Percentiles rank a stretch among this genome's conserved stretches.
Conservation (phyloP, 2,329 filamentous ascomycete species). For the Xylaria hypoxylon region DNA sequence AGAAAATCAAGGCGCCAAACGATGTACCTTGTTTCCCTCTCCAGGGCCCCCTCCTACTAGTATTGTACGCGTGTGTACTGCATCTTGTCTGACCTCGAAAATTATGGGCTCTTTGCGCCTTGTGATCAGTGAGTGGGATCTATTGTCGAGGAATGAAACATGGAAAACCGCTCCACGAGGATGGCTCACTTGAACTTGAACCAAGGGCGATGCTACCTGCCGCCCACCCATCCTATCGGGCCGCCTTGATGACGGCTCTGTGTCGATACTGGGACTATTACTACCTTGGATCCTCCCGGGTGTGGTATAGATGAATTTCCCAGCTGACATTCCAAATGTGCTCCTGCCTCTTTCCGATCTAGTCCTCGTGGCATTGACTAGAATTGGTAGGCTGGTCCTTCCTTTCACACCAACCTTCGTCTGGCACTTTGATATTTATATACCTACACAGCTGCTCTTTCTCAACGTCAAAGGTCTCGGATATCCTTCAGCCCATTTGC, state of each 20-base stretch:
- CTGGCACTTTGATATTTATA: slow-evolving; percentile 33
- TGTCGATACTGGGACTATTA: slow-evolving; percentile 19
- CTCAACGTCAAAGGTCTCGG: slow-evolving; percentile 6
- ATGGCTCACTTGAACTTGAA: slow-evolving; percentile 14
- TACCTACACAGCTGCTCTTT: slow-evolving; percentile 19
- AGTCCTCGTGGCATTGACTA: slow-evolving; percentile 22
- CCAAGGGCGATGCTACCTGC: not conserved
- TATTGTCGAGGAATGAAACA: slow-evolving; percentile 24
- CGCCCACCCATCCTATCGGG: slow-evolving; percentile 19
- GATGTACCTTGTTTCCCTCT: not conserved
- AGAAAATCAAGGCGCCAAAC: not conserved
- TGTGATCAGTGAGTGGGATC: slow-evolving; percentile 9
- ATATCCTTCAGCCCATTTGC: slow-evolving; percentile 5
- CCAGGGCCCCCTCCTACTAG: too few species aligned
- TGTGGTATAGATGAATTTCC: slow-evolving; percentile 7
- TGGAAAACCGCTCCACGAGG: slow-evolving; percentile 14
- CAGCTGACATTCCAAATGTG: slow-evolving; percentile 30
- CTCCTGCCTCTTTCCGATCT: slow-evolving; percentile 29
- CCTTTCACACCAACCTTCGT: slow-evolving; percentile 30
- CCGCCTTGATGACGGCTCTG: slow-evolving; percentile 14
- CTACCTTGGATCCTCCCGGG: slow-evolving; percentile 11
- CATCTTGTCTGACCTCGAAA: not conserved
- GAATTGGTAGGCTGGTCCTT: slow-evolving; percentile 31
- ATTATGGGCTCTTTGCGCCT: slow-evolving; percentile 1
- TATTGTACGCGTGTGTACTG: not conserved